Percentiles rank a stretch among this genome's conserved stretches.
phyloP scores from a whole-genome alignment of 305 asterid species.

The Plantago coronopus region DNA sequence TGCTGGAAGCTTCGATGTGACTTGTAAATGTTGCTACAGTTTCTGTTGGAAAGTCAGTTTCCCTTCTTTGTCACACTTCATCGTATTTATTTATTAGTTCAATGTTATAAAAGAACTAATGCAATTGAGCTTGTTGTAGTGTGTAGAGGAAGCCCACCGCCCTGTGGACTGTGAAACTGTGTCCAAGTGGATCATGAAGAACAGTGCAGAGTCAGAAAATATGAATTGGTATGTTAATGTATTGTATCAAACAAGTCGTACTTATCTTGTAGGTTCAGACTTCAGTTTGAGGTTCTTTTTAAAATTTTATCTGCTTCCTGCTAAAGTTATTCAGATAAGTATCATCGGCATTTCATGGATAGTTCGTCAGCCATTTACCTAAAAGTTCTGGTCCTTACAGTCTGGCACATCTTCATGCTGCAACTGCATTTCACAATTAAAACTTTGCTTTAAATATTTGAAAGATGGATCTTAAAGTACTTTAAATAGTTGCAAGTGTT shows the following conservation, averaged over 20 bases:
- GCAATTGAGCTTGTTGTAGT: slow-evolving; percentile 38
- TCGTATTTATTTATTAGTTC: slow-evolving; percentile 11
- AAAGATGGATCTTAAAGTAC: no score
- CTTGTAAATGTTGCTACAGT: slow-evolving; percentile 71
- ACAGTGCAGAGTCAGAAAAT: slow-evolving; percentile 91
- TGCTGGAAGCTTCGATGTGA: slow-evolving; percentile 80
- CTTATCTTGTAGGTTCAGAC: slow-evolving; percentile 7
- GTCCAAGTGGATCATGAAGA: slow-evolving; percentile 88
- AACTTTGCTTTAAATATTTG: no score
- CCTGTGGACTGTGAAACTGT: slow-evolving; percentile 96
- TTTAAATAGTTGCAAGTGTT: no score
- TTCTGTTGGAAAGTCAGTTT: slow-evolving; percentile 92
- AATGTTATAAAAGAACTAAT: slow-evolving; percentile 13
- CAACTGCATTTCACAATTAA: no score
- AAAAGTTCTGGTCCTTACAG: not conserved
- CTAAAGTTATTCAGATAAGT: not conserved
- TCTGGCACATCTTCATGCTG: no score
- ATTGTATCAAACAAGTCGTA: slow-evolving; percentile 4
- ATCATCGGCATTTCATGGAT: not conserved
- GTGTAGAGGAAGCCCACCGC: slow-evolving; percentile 93
- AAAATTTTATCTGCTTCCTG: not conserved
- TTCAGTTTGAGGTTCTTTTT: slow-evolving; percentile 6
- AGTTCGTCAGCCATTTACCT: not conserved
- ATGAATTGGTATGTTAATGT: slow-evolving; percentile 69
- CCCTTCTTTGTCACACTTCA: slow-evolving; percentile 13